phyloP scores from a whole-genome alignment of 805 yeast genomes.

The Candida oleophila region DNA sequence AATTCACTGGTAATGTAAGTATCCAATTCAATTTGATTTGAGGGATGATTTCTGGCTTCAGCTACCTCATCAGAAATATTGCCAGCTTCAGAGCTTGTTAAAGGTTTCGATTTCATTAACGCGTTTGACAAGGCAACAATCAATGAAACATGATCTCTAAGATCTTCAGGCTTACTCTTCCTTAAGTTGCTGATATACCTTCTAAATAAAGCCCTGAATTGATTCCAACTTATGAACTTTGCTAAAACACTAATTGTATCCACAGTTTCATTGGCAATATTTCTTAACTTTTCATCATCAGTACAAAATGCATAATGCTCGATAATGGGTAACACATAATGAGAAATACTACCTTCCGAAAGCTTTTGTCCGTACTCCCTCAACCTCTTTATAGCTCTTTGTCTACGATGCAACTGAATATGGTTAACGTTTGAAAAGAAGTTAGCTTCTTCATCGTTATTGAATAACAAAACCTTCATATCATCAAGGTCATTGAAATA shows the following conservation, averaged over 20 bases:
- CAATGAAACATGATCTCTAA: conserved; percentile 59
- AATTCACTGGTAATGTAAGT: conserved; percentile 52
- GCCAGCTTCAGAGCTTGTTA: conserved; percentile 11
- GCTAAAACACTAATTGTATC: conserved; percentile 59
- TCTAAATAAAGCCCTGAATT: conserved; percentile 70
- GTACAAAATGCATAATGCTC: conserved; percentile 71
- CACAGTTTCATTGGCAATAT: conserved; percentile 65
- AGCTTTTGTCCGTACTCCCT: conserved; percentile 48
- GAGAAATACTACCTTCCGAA: conserved; percentile 61
- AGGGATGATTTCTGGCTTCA: conserved; percentile 27
- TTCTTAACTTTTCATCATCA: conserved; percentile 57
- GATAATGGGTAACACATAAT: conserved; percentile 78
- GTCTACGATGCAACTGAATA: conserved; percentile 82
- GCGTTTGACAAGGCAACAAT: conserved; percentile 58
- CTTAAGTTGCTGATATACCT: conserved; percentile 58
- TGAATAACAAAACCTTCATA: conserved; percentile 58
- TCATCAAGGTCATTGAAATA: conserved; percentile 55
- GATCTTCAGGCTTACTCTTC: conserved; percentile 32
- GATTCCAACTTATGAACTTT: conserved; percentile 68
- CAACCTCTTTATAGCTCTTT: conserved; percentile 73
- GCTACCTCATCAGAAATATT: conserved; percentile 9
- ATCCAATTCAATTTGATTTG: conserved; percentile 24
- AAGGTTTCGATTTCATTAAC: conserved; percentile 37
- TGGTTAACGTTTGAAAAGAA: conserved; percentile 77
- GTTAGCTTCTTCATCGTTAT: conserved; percentile 78